Evolutionary conservation across 805 yeast species (phyloP).

Genomic region (Teunomyces aglyptinius): DNA sequence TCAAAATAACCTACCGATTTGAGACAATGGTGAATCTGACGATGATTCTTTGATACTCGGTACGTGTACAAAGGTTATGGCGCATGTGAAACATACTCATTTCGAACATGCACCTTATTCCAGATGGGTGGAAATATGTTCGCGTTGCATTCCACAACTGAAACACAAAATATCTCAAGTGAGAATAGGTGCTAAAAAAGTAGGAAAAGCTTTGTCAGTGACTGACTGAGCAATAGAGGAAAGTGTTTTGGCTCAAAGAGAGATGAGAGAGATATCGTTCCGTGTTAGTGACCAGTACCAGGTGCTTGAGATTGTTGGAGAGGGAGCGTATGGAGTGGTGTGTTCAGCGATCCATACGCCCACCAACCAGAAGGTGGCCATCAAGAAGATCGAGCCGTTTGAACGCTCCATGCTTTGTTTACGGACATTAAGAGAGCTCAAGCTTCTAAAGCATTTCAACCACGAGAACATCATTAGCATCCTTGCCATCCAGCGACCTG

Average conservation of each 20-base stretch:
- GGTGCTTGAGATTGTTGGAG: slow-evolving; percentile 82
- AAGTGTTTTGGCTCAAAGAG: neutral
- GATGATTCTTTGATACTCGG: too few species aligned
- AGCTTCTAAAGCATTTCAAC: slow-evolving; percentile 82
- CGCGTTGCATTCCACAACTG: slow-evolving; percentile 3
- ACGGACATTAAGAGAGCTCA: slow-evolving; percentile 85
- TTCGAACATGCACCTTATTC: neutral
- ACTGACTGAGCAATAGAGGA: neutral
- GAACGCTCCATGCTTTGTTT: slow-evolving; percentile 85
- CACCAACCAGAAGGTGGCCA: slow-evolving; percentile 86
- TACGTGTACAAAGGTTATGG: neutral
- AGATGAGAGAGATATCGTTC: slow-evolving; percentile 46
- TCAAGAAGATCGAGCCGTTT: slow-evolving; percentile 91
- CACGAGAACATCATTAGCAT: slow-evolving; percentile 92
- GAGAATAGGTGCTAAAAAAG: neutral
- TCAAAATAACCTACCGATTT: too few species aligned
- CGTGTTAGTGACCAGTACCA: slow-evolving; percentile 87
- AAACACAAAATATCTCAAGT: slow-evolving; percentile 5
- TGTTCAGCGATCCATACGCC: slow-evolving; percentile 88
- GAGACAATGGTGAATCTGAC: neutral
- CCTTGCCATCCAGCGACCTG: slow-evolving; percentile 85
- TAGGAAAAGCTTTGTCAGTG: neutral
- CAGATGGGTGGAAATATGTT: neutral
- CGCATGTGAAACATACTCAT: neutral
- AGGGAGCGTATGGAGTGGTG: slow-evolving; percentile 95